phyloP scores from a whole-genome alignment of 108 stramenopile species.

The Fragilariopsis cylindrus region DNA sequence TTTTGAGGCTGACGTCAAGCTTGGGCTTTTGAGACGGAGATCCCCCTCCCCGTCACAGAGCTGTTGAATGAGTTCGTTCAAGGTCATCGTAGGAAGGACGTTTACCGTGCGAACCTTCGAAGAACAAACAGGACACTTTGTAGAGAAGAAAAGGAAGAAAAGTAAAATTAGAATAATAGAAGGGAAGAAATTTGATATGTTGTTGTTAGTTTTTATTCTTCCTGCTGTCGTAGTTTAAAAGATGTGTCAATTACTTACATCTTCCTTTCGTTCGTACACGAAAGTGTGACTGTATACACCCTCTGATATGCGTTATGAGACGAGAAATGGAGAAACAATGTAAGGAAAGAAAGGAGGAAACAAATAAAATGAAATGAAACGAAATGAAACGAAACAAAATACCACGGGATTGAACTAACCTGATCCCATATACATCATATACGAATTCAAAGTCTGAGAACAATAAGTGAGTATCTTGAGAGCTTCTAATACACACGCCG shows the following conservation, averaged over 20 bases:
- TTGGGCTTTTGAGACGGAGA: conserved; percentile 85
- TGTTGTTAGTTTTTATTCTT: too few species aligned
- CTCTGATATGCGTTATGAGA: not conserved
- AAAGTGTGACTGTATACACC: conserved; percentile 91
- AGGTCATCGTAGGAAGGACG: conserved; percentile 46
- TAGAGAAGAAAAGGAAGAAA: too few species aligned
- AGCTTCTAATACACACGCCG: conserved; percentile 94
- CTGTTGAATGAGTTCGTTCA: conserved; percentile 77
- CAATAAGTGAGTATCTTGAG: conserved; percentile 92
- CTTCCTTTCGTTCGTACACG: conserved; percentile 83
- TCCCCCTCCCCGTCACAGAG: conserved; percentile 60
- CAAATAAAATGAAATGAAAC: not conserved
- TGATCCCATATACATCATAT: conserved; percentile 93
- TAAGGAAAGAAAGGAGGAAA: not conserved
- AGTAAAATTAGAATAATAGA: too few species aligned
- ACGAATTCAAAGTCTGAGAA: conserved; percentile 95
- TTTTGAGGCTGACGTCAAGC: conserved; percentile 67
- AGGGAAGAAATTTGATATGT: too few species aligned
- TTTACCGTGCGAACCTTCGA: conserved; percentile 56
- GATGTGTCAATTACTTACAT: conserved; percentile 11
- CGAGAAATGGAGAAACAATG: not conserved
- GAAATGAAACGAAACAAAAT: conserved; percentile 9
- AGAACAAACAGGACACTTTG: conserved; percentile 84
- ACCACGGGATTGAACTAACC: conserved; percentile 79
- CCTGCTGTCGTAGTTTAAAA: too few species aligned